Evolutionary conservation across 2,329 filamentous ascomycete species (phyloP), one percentile per base, ranked within the genome.

Genomic region (Paramyrothecium sp.): DNA sequence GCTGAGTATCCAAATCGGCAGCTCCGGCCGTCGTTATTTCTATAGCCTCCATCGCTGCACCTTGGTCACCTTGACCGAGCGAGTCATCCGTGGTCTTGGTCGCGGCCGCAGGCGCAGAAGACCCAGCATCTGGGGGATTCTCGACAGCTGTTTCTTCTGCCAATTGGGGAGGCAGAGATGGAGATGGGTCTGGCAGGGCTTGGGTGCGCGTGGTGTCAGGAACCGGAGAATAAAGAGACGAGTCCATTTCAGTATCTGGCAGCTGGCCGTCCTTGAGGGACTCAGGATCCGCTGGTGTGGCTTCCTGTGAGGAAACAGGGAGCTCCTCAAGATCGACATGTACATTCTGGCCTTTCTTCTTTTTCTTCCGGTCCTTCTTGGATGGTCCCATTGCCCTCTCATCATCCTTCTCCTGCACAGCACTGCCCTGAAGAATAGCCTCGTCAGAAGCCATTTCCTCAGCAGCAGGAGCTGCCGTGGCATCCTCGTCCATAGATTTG

Each of bases 291-390:
- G 38, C 38, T 44, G 38, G 13, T 44, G 38, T 44, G 38, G 38
- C 38, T 44, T 44, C 38, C 38, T 44, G 13, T 16, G 38, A 7
- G 13, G 38, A 44, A 44, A 16, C 38, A 44, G 38, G 55, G 58
- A 58, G 53, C 51, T 61, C 49, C 26, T 55, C 61, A 38, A 50
- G 38, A 56, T 58, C 59, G 51, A 57, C 23, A 49, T 44, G 38
- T 44, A 44, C 49, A 51, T 60, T 64, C 23, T 54, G 58, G 17
- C 62, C 57, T 41, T 60, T 59, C 49, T 60, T 60, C 48, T 53
- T 59, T 53, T 69, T 70, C 67, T 71, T 73, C 68, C 68, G 73
- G 63, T 67, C 73, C 61, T 65, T 62, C 50, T 68, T 65, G 3
- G 61, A 61, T 19, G 58, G 30, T 10, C 57, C 61, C 41, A 34